Conservation (phyloP, 305 asterid genomes). For the Fraxinus dipetala region DNA sequence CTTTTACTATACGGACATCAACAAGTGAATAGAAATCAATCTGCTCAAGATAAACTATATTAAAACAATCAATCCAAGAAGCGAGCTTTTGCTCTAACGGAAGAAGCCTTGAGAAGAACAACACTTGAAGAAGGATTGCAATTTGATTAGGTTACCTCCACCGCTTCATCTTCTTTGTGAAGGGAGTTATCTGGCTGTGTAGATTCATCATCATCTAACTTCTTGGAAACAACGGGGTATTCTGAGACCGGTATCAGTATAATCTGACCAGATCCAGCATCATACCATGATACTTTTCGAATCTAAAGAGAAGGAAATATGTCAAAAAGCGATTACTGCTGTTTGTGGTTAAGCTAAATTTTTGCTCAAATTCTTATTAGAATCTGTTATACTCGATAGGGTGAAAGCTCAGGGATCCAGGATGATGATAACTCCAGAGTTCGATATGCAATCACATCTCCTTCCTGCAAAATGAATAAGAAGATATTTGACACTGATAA, state of each 20-base stretch:
- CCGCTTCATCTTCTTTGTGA: constrained; percentile 76
- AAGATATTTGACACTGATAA: not conserved
- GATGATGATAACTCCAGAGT: constrained; percentile 79
- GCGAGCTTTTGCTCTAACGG: not conserved
- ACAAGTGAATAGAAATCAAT: constrained; percentile 62
- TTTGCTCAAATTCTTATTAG: constrained; percentile 6
- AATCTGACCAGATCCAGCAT: constrained; percentile 43
- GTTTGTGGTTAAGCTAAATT: not conserved
- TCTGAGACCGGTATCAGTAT: constrained; percentile 59
- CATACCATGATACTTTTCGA: constrained; percentile 63
- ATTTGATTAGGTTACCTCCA: constrained; percentile 54
- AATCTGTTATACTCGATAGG: constrained; percentile 55
- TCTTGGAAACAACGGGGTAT: constrained; percentile 50
- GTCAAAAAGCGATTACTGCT: constrained; percentile 14
- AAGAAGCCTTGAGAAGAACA: not conserved
- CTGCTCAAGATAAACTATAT: constrained; percentile 43
- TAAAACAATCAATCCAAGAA: constrained; percentile 9
- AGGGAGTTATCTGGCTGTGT: constrained; percentile 42
- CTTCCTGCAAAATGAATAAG: constrained; percentile 54
- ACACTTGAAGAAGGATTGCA: not conserved
- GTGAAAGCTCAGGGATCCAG: constrained; percentile 91
- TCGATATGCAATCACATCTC: constrained; percentile 80
- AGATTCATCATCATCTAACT: constrained; percentile 45
- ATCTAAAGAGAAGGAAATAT: constrained; percentile 44
- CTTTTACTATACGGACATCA: constrained; percentile 59